A percentile compares a stretch with the other conserved stretches of the same genome.
Conservation (phyloP, 345 rosid species). For the Chamaenerion angustifolium region DNA sequence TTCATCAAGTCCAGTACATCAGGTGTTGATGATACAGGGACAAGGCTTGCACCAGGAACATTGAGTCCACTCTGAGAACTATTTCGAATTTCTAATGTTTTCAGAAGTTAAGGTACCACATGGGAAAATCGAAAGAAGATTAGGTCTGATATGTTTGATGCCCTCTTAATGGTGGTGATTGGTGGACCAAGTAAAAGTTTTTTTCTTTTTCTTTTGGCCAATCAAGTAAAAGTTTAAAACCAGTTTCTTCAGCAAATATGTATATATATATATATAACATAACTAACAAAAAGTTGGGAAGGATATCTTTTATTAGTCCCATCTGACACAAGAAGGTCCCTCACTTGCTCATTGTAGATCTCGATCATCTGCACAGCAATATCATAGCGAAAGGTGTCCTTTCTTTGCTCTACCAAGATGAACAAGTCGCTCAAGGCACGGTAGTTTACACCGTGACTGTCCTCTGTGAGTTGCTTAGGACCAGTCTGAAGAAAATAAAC, state of each 20-base stretch:
- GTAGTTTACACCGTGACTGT: slow-evolving; percentile 78
- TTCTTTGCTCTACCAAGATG: slow-evolving; percentile 74
- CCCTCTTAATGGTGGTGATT: too few relatives aligned
- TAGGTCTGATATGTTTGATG: too few relatives aligned
- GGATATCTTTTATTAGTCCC: slow-evolving; percentile 98
- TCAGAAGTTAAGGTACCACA: slow-evolving; percentile 8
- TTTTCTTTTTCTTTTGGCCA: too few relatives aligned
- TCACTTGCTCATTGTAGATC: slow-evolving; percentile 93
- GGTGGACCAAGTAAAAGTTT: too few relatives aligned
- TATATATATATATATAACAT: neutral
- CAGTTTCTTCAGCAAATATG: neutral
- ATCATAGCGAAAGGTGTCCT: slow-evolving; percentile 55
- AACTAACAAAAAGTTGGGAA: slow-evolving; percentile 13
- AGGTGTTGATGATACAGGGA: slow-evolving; percentile 68
- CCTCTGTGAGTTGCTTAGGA: slow-evolving; percentile 71
- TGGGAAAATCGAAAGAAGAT: too few relatives aligned
- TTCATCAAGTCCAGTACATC: slow-evolving; percentile 90
- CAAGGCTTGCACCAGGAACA: slow-evolving; percentile 84
- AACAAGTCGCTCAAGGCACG: slow-evolving; percentile 88
- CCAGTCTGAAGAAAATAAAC: slow-evolving; percentile 47
- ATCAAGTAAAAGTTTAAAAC: too few relatives aligned
- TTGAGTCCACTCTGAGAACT: slow-evolving; percentile 85
- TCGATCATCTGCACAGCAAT: slow-evolving; percentile 97
- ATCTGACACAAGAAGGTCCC: slow-evolving; percentile 76
- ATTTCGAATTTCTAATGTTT: slow-evolving; percentile 83